Base-by-base conservation (phyloP, 257 asterid species). In the Lycium ferocissimum region DNA sequence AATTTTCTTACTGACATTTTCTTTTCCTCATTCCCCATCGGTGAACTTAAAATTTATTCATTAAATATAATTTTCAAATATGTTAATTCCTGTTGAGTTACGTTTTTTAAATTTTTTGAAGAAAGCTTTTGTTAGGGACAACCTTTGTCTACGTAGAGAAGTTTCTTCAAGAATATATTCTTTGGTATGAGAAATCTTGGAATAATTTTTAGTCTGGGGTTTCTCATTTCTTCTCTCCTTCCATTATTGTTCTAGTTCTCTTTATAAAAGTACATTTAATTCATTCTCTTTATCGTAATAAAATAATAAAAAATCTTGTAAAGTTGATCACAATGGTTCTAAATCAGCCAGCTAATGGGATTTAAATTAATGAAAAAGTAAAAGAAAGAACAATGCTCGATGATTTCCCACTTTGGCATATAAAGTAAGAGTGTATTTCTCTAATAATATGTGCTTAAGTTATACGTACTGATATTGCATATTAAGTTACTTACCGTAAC, bases 81-180 rank as follows among this genome's bases (percentile, higher is more conserved):
- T 10, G 4, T 45, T 72, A 72, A n/a, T 72, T 20, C 15, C 11
- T 57, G 45, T 45, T 73, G 10, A 17, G 7, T 15, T n/a, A 11
- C n/a, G 12, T 66, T 5, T 35, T 33, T 66, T n/a, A 40, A 1
- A 2, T 2, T 5, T 72, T 45, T 45, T 18, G 0, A 22, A 22
- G 80, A 47, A 73, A 73, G 1, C 43, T 47, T 73, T 47, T 20
- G 59, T 11, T 73, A 20, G 61, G 59, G 81, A 47, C 61, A 20
- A 73, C 9, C 43, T 47, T 47, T 47, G 40, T 20, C 6, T 73
- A 73, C 40, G 61, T 20, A 20, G 54, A 73, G 59, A 3, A 47
- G 40, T 73, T 75, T 49, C 81, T 22, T 49, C 62, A 75, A 49
- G 8, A 75, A 75, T 75, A 75, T 75, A 49, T 75, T 75, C 81